phyloP scores from a whole-genome alignment of 2,329 filamentous ascomycete species.

The Drechslerella dactyloides region DNA sequence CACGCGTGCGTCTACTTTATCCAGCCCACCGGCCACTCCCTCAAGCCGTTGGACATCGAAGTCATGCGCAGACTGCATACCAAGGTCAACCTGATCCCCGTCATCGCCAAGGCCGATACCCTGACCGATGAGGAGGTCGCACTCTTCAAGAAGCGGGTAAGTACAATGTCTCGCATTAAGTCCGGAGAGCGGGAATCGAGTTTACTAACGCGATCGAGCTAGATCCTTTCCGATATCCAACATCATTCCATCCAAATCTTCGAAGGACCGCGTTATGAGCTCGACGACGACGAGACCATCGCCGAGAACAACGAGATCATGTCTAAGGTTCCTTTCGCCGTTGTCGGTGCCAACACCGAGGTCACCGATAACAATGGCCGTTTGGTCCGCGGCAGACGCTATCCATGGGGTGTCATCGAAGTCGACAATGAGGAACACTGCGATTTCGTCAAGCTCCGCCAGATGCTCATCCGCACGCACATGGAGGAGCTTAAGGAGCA shows the following conservation, averaged over 20 bases:
- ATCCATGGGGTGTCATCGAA: constrained; percentile 98
- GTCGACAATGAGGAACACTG: constrained; percentile 99
- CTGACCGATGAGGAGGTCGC: constrained; percentile 95
- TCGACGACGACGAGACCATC: constrained; percentile 99
- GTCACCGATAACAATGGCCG: constrained; percentile 89
- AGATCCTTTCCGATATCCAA: constrained; percentile 97
- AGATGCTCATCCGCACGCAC: constrained; percentile 99
- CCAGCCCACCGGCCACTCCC: constrained; percentile 94
- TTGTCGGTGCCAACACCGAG: constrained; percentile 95
- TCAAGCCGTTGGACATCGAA: constrained; percentile 98
- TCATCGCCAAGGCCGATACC: constrained; percentile 98
- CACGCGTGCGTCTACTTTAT: constrained; percentile 99
- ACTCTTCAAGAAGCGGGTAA: constrained; percentile 93
- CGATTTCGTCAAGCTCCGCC: constrained; percentile 98
- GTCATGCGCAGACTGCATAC: constrained; percentile 99
- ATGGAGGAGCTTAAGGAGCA: constrained; percentile 99
- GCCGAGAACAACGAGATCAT: constrained; percentile 99
- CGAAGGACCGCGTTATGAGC: constrained; percentile 95
- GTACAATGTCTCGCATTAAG: constrained; percentile 58
- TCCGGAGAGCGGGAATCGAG: neutral
- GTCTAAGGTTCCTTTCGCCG: constrained; percentile 98
- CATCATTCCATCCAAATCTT: constrained; percentile 99
- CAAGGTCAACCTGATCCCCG: constrained; percentile 99
- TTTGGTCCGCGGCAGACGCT: constrained; percentile 92
- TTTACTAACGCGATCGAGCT: constrained; percentile 12